phyloP scores from a whole-genome alignment of 129 eudicot species.

The Oenanthe sinensis region DNA sequence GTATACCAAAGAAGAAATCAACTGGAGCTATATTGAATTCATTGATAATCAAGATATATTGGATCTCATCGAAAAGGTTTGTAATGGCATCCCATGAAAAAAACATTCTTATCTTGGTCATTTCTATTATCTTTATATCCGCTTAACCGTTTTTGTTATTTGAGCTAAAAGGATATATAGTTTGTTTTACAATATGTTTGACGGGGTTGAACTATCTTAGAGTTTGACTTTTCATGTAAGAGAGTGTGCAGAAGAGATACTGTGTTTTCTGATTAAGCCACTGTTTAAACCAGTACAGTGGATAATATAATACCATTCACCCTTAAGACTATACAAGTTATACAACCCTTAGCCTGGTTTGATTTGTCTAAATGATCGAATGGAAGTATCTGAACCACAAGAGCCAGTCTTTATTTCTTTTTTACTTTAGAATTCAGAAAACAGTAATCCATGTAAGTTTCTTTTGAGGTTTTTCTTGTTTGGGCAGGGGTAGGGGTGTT shows the following conservation, averaged over 20 bases:
- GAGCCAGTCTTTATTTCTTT: background rate
- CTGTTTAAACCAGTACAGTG: background rate
- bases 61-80: slow-evolving; percentile 97
- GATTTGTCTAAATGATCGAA: background rate
- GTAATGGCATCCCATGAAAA: background rate
- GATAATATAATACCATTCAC: background rate
- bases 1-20: slow-evolving; percentile 90
- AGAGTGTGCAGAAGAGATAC: background rate
- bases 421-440: background rate
- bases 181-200: background rate
- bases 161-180: background rate
- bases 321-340: background rate
- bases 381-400: background rate
- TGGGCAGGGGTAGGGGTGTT: background rate
- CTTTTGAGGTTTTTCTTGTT: background rate
- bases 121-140: background rate
- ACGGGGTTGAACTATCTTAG: background rate
- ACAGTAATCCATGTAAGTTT: background rate
- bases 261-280: background rate
- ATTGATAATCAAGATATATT: slow-evolving; percentile 90
- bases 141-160: background rate
- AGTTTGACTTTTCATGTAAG: background rate
- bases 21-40: slow-evolving; percentile 99
- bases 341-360: background rate
- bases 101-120: background rate